A percentile compares a stretch with the other conserved stretches of the same genome.
phyloP scores from a whole-genome alignment of 2,329 filamentous ascomycete genomes.

The Fusarium burgessii region DNA sequence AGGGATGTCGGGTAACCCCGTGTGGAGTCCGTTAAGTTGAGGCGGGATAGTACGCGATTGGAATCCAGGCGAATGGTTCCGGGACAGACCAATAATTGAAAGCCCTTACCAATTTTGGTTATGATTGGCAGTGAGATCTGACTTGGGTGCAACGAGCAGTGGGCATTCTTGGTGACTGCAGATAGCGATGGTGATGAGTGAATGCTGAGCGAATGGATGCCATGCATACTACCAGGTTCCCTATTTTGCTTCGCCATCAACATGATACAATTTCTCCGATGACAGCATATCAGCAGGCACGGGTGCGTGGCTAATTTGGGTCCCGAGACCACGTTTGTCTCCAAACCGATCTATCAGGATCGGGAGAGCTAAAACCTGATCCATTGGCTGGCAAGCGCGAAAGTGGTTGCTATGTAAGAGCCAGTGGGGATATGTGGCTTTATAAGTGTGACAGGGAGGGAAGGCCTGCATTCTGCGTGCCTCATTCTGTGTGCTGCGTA shows the following conservation, averaged over 20 bases:
- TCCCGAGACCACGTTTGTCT: conserved; percentile 39
- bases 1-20: conserved; percentile 48
- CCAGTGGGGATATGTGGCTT: conserved; percentile 30
- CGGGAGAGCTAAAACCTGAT: conserved; percentile 16
- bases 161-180: conserved; percentile 26
- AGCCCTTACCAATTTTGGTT: conserved; percentile 19
- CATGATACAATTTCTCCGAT: conserved; percentile 21
- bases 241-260: not conserved
- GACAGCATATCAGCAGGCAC: conserved; percentile 35
- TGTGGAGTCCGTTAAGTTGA: conserved; percentile 43
- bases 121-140: conserved; percentile 44
- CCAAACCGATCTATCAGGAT: conserved; percentile 35
- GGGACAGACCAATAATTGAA: conserved; percentile 41
- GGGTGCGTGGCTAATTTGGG: conserved; percentile 31
- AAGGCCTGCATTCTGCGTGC: conserved; percentile 10
- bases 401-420: conserved; percentile 14
- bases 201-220: conserved; percentile 16
- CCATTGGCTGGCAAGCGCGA: conserved; percentile 25
- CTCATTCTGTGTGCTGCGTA: conserved; percentile 25
- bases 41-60: conserved; percentile 48
- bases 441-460: conserved; percentile 35
- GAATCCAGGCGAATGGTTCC: conserved; percentile 47
- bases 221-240: not conserved
- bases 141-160: not conserved
- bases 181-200: conserved; percentile 23